Evolutionary conservation across 495 filamentous ascomycete species (phyloP).

Genomic region (Aspergillus steynii): DNA sequence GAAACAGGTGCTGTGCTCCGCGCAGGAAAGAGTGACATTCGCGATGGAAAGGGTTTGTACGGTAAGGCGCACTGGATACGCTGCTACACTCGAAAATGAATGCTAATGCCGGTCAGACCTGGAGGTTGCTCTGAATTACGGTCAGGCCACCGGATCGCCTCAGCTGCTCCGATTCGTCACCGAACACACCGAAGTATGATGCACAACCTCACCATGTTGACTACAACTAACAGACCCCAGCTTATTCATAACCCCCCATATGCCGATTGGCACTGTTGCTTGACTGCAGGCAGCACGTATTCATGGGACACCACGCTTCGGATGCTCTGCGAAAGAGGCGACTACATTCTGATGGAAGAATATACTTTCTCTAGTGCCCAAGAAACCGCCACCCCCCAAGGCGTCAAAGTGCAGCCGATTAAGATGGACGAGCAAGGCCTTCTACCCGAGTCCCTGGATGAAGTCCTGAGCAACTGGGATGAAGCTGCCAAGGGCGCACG

Average conservation of each 20-base stretch:
- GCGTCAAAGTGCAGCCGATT: constrained; percentile 70
- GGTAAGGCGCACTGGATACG: constrained; percentile 32
- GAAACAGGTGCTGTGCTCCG: constrained; percentile 53
- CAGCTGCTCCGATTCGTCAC: constrained; percentile 87
- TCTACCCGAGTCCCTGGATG: constrained; percentile 64
- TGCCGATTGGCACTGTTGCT: constrained; percentile 74
- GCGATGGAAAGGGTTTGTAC: constrained; percentile 61
- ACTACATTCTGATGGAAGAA: constrained; percentile 78
- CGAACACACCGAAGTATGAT: constrained; percentile 78
- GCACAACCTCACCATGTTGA: neutral
- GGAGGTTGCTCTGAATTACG: constrained; percentile 84
- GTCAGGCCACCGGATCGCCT: constrained; percentile 78
- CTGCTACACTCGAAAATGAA: constrained; percentile 3
- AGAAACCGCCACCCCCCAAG: constrained; percentile 78
- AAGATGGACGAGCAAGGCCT: constrained; percentile 79
- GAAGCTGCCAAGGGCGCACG: constrained; percentile 51
- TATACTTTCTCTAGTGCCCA: constrained; percentile 83
- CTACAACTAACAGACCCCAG: constrained; percentile 19
- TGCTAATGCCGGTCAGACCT: constrained; percentile 54
- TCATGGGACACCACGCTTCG: constrained; percentile 75
- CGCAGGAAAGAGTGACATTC: constrained; percentile 80
- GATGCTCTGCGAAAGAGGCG: constrained; percentile 71
- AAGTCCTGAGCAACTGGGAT: constrained; percentile 68
- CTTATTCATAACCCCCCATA: constrained; percentile 56
- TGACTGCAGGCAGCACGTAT: constrained; percentile 77